Percentiles rank a stretch among this genome's conserved stretches.
Evolutionary conservation across 768 basidiomycete species (phyloP).

Genomic region (Boletus pseudo-olivaceus): DNA sequence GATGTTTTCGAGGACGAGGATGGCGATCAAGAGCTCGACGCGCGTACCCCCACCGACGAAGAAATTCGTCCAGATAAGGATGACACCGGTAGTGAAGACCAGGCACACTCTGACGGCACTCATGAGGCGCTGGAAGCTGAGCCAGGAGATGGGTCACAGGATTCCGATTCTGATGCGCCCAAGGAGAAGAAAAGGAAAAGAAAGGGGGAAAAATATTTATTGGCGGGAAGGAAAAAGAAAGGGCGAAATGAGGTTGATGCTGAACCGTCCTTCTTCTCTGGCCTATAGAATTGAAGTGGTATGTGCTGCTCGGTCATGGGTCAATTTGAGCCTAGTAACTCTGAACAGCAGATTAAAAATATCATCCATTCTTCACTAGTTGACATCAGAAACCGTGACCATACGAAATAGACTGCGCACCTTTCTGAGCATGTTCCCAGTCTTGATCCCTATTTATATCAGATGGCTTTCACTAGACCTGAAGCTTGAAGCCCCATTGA

Average conservation of each 20-base stretch:
- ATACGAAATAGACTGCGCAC: background rate
- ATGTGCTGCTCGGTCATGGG: background rate
- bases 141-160: slow-evolving; percentile 24
- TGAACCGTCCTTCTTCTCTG: slow-evolving; percentile 65
- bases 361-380: background rate
- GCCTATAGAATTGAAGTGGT: slow-evolving; percentile 36
- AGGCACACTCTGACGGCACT: slow-evolving; percentile 3
- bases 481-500: no score
- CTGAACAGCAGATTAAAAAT: background rate
- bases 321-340: background rate
- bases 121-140: slow-evolving; percentile 7
- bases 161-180: slow-evolving; percentile 29
- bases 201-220: slow-evolving; percentile 49
- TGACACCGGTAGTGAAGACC: slow-evolving; percentile 7
- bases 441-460: background rate
- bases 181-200: slow-evolving; percentile 52
- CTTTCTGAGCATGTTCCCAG: background rate
- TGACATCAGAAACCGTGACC: background rate
- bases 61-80: slow-evolving; percentile 18
- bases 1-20: slow-evolving; percentile 56
- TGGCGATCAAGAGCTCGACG: slow-evolving; percentile 14
- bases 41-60: slow-evolving; percentile 24
- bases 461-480: background rate
- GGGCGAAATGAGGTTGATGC: slow-evolving; percentile 56
- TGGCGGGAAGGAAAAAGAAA: slow-evolving; percentile 51